A percentile compares a stretch with the other conserved stretches of the same genome.
Conservation (phyloP, 2,329 filamentous ascomycete species). For the Fusarium mexicanum region DNA sequence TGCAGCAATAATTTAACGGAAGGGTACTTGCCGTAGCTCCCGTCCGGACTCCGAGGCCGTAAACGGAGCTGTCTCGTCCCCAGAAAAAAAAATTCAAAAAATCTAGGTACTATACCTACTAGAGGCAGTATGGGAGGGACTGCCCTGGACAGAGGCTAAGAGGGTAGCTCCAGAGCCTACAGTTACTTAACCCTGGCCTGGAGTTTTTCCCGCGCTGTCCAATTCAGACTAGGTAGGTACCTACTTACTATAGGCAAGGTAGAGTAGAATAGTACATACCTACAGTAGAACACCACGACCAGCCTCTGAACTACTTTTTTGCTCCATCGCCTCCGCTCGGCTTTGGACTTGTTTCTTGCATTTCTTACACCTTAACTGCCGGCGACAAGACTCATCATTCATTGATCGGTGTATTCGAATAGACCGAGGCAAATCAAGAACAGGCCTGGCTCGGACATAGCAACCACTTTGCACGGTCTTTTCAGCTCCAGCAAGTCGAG, state of each 20-base stretch:
- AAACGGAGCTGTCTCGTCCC: constrained; percentile 47
- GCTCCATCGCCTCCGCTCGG: constrained; percentile 32
- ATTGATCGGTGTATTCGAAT: constrained; percentile 15
- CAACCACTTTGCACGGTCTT: constrained; percentile 15
- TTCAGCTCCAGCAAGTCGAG: constrained; percentile 28
- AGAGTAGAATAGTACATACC: no score
- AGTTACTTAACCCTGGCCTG: constrained; percentile 18
- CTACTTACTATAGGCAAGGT: neutral
- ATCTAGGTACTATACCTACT: constrained; percentile 14
- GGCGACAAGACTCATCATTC: neutral
- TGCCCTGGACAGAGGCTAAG: neutral
- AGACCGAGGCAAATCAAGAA: constrained; percentile 1
- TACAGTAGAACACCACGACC: constrained; percentile 9
- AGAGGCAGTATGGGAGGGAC: constrained; percentile 24
- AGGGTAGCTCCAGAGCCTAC: constrained; percentile 16
- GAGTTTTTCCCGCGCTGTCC: constrained; percentile 30
- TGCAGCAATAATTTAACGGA: neutral
- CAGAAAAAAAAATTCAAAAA: constrained; percentile 42
- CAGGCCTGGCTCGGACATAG: neutral
- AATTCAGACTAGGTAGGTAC: constrained; percentile 4
- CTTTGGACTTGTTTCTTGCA: constrained; percentile 19
- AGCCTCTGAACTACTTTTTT: constrained; percentile 29
- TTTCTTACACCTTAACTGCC: neutral
- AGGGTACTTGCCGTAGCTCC: constrained; percentile 14
- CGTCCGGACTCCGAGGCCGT: constrained; percentile 51